Conservation (phyloP, 805 yeast genomes). For the Candida suzukii region DNA sequence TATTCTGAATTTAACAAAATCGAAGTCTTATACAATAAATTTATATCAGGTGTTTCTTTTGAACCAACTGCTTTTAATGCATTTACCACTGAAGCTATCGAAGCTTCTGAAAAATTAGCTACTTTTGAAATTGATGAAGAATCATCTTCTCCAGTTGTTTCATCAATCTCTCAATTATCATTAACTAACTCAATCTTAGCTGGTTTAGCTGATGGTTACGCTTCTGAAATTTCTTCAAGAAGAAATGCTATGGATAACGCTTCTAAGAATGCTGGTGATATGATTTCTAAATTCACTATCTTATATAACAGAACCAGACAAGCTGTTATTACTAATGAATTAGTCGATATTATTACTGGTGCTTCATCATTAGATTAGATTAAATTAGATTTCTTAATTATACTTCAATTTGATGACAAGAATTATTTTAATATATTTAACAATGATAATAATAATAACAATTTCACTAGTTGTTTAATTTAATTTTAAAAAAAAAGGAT, state of each 20-base stretch:
- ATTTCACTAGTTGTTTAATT: no score
- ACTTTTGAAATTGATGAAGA: slow-evolving; percentile 75
- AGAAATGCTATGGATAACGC: slow-evolving; percentile 99
- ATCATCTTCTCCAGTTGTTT: slow-evolving; percentile 46
- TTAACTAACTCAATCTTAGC: slow-evolving; percentile 84
- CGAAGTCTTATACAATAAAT: slow-evolving; percentile 82
- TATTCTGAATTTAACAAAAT: slow-evolving; percentile 77
- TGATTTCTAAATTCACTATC: slow-evolving; percentile 94
- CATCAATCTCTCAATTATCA: slow-evolving; percentile 71
- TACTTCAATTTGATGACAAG: neutral
- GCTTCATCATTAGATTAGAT: slow-evolving; percentile 91
- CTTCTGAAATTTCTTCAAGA: slow-evolving; percentile 96
- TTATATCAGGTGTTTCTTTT: slow-evolving; percentile 81
- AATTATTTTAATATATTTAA: no score
- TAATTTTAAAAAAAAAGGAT: no score
- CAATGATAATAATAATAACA: no score
- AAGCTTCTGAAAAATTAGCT: slow-evolving; percentile 76
- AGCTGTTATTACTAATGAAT: slow-evolving; percentile 98
- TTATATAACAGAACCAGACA: slow-evolving; percentile 99
- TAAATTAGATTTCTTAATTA: neutral
- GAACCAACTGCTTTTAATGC: slow-evolving; percentile 72
- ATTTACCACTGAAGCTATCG: slow-evolving; percentile 65
- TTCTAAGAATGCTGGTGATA: slow-evolving; percentile 98
- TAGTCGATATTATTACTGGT: slow-evolving; percentile 99
- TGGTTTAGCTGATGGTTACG: slow-evolving; percentile 97